Evolutionary conservation across 2,329 filamentous ascomycete species (phyloP), one percentile per base, ranked within the genome.

Genomic region (Spiromastix sp.): DNA sequence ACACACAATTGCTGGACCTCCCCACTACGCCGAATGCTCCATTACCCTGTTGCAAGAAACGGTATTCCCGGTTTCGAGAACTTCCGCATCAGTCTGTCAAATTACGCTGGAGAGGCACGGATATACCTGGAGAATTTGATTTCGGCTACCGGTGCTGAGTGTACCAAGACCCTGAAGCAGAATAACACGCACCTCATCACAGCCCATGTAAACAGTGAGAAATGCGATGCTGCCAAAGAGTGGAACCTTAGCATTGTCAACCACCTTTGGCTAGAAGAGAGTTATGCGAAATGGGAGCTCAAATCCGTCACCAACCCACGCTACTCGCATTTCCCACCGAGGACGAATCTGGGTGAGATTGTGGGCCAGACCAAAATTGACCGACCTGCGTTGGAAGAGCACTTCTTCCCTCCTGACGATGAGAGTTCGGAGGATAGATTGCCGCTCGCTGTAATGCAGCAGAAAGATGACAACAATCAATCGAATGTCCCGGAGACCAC

Each of bases 121-220:
- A 78, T 85, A 34, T 98, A 96, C 51, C 70, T 98, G 4, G 87
- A 96, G 58, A 96, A 94, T 47, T 70, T 98, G 24, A 81, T 95
- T 48, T 77, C 69, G 41, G 86, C 86, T 16, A 71, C 81, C 11
- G 91, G 91, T 11, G 89, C 84, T 6, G 79, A 82, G 42, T 96
- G 85, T 54, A 98, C 91, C 19, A 93, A 93, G 63, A 93, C 85
- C 0, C 83, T 98, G 77, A 93, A 85, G 57, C 77, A 82, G 46
- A 86, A 95, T 42, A 96, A 98, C 56, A 96, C 87, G 0, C 91
- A 98, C 61, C 73, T 98, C 1, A 81, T 98, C 49, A 94, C 89
- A 0, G 91, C 91, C 4, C 82, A 93, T 48, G 77, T 80, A 39
- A 77, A 77, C 38, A 93, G 89, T 51, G 91, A 96, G 54, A 98